Conservation (phyloP, 257 asterid genomes). For the Penstemon davidsonii region DNA sequence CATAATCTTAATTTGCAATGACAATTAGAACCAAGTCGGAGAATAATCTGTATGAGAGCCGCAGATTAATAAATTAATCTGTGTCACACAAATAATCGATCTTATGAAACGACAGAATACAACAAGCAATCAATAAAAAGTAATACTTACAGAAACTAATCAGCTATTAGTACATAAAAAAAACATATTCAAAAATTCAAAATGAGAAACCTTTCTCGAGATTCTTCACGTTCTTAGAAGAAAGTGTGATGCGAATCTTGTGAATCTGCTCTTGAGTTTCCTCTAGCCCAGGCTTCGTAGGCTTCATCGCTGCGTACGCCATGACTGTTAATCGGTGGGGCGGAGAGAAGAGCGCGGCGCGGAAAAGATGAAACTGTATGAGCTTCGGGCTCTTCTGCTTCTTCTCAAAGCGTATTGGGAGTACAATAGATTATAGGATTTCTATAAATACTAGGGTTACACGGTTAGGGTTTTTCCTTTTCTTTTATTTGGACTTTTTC, state of each 20-base stretch:
- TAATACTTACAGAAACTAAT: background rate
- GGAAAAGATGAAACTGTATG: background rate
- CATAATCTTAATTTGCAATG: too few species aligned
- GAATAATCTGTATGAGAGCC: too few species aligned
- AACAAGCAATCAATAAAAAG: background rate
- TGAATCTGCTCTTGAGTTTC: constrained; percentile 47
- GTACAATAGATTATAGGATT: too few species aligned
- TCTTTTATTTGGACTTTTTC: too few species aligned
- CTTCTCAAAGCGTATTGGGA: background rate
- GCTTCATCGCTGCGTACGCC: constrained; percentile 66
- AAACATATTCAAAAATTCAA: background rate
- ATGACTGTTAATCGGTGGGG: constrained; percentile 11
- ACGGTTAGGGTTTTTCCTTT: too few species aligned
- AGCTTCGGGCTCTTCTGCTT: too few species aligned
- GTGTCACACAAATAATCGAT: too few species aligned
- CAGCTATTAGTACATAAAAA: background rate
- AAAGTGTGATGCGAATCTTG: constrained; percentile 62
- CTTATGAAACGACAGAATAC: background rate
- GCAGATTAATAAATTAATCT: too few species aligned
- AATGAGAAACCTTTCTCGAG: constrained; percentile 53
- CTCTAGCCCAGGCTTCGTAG: constrained; percentile 55
- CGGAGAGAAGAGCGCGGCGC: background rate
- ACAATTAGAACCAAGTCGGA: too few species aligned
- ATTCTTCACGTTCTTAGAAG: constrained; percentile 60
- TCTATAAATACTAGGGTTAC: too few species aligned